Evolutionary conservation across 768 basidiomycete genomes (phyloP).

Genomic region (Tremella yokohamensis): DNA sequence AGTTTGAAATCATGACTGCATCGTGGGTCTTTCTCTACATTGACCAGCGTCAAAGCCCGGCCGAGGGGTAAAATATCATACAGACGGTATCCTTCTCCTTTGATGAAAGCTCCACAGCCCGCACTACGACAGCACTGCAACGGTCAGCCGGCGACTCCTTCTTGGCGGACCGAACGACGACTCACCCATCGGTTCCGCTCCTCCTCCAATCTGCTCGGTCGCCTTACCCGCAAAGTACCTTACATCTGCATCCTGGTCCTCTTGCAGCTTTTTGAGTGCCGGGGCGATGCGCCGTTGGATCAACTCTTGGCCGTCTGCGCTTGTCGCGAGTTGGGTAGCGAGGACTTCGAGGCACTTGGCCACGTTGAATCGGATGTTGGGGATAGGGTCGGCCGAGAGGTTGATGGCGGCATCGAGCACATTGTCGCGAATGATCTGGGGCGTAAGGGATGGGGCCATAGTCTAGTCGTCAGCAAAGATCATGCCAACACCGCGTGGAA

Average conservation of each 20-base stretch:
- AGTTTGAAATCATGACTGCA: no score
- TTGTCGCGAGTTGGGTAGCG: constrained; percentile 62
- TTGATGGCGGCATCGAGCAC: constrained; percentile 79
- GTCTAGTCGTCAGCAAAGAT: constrained; percentile 58
- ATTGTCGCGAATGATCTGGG: constrained; percentile 70
- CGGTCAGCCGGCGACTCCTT: no score
- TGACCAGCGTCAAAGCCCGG: no score
- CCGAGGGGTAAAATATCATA: no score
- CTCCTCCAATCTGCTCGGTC: constrained; percentile 37
- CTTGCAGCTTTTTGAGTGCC: constrained; percentile 78
- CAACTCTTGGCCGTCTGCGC: constrained; percentile 68
- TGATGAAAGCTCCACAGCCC: no score
- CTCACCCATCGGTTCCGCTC: constrained; percentile 41
- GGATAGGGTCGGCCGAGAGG: constrained; percentile 84
- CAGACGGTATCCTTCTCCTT: no score
- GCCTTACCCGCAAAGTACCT: constrained; percentile 51
- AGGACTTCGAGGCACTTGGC: constrained; percentile 90
- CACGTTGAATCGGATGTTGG: constrained; percentile 99
- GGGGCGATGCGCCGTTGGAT: constrained; percentile 71
- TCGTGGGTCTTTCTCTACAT: no score
- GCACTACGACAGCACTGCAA: no score
- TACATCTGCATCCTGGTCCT: constrained; percentile 91
- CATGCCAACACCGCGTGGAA: constrained; percentile 11
- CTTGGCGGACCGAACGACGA: not conserved
- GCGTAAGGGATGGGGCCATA: constrained; percentile 83